These are phyloP conservation scores for Polyplosphaeria fusca DNA, from an alignment of 495 filamentous ascomycete genomes.

Conservation along the genomic window DNA sequence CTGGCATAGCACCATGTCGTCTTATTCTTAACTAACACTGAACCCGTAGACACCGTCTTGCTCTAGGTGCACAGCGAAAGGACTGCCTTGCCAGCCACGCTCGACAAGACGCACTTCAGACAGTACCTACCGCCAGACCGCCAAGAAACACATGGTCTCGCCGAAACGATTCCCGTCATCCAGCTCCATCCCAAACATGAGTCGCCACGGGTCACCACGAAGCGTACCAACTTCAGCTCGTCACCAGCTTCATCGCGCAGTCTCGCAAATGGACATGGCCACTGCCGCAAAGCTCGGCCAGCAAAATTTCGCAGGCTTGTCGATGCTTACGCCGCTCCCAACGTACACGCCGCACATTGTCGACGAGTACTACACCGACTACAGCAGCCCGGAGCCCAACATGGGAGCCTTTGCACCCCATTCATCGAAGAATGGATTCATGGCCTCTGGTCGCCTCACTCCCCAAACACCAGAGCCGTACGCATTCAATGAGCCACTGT, in stretches of 20 bases:
- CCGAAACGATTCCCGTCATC: slow-evolving; percentile 27
- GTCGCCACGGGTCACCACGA: slow-evolving; percentile 23
- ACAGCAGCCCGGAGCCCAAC: slow-evolving; percentile 23
- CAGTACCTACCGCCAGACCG: slow-evolving; percentile 25
- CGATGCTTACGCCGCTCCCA: slow-evolving; percentile 20
- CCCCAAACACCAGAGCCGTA: slow-evolving; percentile 32
- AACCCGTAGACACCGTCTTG: slow-evolving; percentile 28
- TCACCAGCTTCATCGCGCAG: slow-evolving; percentile 12
- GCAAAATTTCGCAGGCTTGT: slow-evolving; percentile 12
- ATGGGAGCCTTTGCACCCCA: slow-evolving; percentile 16
- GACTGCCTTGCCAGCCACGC: slow-evolving; percentile 31
- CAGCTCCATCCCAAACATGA: slow-evolving; percentile 18
- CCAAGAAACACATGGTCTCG: slow-evolving; percentile 29
- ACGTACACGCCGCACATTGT: slow-evolving; percentile 26
- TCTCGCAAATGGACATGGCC: slow-evolving; percentile 25
- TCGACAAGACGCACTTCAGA: slow-evolving; percentile 35
- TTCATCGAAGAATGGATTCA: slow-evolving; percentile 15
- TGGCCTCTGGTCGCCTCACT: slow-evolving; percentile 17
- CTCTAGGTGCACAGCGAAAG: slow-evolving; percentile 32
- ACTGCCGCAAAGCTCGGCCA: slow-evolving; percentile 20
- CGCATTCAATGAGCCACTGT: slow-evolving; percentile 12
- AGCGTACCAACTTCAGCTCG: slow-evolving; percentile 20
- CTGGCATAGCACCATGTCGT: background rate
- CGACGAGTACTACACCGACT: slow-evolving; percentile 25
- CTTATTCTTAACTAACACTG: background rate